Percentiles rank a stretch among this genome's conserved stretches.
These are phyloP conservation scores for Suillus plorans DNA, from an alignment of 768 basidiomycete species.

Conservation along the genomic window DNA sequence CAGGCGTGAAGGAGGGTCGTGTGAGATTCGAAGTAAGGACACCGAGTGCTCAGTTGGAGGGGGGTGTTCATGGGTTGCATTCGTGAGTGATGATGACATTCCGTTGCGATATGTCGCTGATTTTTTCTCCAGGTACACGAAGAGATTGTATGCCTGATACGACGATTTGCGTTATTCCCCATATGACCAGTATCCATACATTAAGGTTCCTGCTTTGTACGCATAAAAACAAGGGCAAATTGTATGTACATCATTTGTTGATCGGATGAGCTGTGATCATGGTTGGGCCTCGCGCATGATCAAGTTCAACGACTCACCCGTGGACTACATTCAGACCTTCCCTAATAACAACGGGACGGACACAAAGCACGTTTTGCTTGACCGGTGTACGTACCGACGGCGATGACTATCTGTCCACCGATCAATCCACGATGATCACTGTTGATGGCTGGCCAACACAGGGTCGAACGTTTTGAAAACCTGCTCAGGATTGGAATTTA, in stretches of 20 bases:
- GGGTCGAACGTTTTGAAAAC: not conserved
- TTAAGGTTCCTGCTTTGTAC: not conserved
- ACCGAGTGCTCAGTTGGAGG: slow-evolving; percentile 93
- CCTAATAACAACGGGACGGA: not conserved
- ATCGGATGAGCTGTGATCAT: not conserved
- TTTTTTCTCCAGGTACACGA: slow-evolving; percentile 47
- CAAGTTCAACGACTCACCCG: not conserved
- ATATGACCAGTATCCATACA: not conserved
- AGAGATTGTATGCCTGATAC: slow-evolving; percentile 49
- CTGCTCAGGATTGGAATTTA: not conserved
- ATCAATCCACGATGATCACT: not conserved
- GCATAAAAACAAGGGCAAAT: not conserved
- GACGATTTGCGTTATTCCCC: not conserved
- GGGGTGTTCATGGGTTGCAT: slow-evolving; percentile 93
- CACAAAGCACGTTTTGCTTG: not conserved
- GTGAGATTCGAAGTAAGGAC: slow-evolving; percentile 93
- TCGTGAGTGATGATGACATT: slow-evolving; percentile 58
- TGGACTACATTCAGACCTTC: not conserved
- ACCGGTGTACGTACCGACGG: not conserved
- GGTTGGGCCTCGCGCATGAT: not conserved
- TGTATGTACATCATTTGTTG: not conserved
- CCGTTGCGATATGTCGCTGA: not conserved
- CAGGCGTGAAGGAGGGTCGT: slow-evolving; percentile 59
- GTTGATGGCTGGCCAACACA: not conserved
- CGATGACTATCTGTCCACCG: not conserved